Evolutionary conservation across 306 rosid genomes (phyloP), one percentile per base, ranked within the genome.

Genomic region (Trichosanthes cucumerina): DNA sequence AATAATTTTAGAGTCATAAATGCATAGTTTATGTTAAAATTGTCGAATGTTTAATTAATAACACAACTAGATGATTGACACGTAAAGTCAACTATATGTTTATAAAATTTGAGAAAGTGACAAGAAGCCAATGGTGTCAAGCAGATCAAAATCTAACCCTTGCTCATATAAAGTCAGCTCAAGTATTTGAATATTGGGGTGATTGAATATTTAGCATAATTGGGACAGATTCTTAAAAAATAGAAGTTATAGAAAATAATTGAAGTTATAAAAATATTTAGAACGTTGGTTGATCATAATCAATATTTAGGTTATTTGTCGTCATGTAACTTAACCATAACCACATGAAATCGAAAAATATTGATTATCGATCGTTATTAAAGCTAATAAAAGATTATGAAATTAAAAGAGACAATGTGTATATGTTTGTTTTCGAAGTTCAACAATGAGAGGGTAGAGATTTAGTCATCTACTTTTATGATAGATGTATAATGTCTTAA

Each of bases 41-140:
- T 21, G 19, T 70, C 2, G n/a, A 41, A 23, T 66, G 44, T 43
- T 31, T 23, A 41, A 65, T 69, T 21, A 38, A 70, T 15, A 70
- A 11, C 0, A 52, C 28, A 28, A 36, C 31, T 75, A 33, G 60
- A 19, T 38, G n/a, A 66, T 66, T 38, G 62, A 31, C 44, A 74
- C 43, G 60, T 36, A 46, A 65, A 65, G 78, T 79, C 83, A 79
- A 83, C 78, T 44, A 16, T 31, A 41, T 68, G 70, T n/a, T 44
- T 65, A 46, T 38, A 41, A 79, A 56, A 59, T 56, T 78, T 49
- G 21, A 12, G 52, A 71, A 23, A 74, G 26, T 46, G 72, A 38
- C 57, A 75, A 77, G 62, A 75, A 79, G 24, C 19, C 31, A 14
- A 80, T 82, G 77, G 75, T 82, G 77, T 33, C 50, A 79, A 10